Conservation (phyloP, 2,329 filamentous ascomycete genomes). For the Xylariaceae sp. region DNA sequence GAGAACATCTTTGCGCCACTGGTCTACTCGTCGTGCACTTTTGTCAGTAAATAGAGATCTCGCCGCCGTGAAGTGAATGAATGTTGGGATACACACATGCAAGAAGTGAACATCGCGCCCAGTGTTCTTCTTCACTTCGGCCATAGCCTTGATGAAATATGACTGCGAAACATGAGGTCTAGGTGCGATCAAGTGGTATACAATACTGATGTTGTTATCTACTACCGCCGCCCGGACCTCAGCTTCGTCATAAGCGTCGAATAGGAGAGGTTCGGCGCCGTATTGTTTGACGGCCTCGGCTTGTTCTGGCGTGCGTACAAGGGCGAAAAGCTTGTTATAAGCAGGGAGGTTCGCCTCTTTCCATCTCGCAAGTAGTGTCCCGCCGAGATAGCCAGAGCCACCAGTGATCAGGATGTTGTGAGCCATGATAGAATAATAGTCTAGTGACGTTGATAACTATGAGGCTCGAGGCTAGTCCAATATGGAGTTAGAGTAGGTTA, state of each 20-base stretch:
- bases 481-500: too few species aligned
- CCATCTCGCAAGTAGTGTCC: conserved; percentile 53
- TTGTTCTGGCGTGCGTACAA: conserved; percentile 54
- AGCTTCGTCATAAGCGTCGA: conserved; percentile 47
- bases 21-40: conserved; percentile 50
- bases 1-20: conserved; percentile 61
- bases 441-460: too few species aligned
- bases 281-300: conserved; percentile 52
- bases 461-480: not conserved
- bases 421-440: conserved; percentile 31
- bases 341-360: conserved; percentile 46
- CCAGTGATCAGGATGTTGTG: conserved; percentile 57
- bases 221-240: conserved; percentile 48
- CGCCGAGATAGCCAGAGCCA: conserved; percentile 60
- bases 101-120: conserved; percentile 55
- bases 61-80: too few species aligned
- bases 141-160: conserved; percentile 54
- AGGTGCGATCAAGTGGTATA: conserved; percentile 56
- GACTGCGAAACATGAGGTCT: conserved; percentile 42
- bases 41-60: too few species aligned
- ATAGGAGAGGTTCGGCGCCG: conserved; percentile 49
- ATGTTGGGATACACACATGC: conserved; percentile 40
- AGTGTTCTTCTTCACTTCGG: conserved; percentile 49
- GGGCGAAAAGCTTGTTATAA: conserved; percentile 53
- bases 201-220: conserved; percentile 52